phyloP scores from a whole-genome alignment of 768 basidiomycete genomes.

The Fistulinella prunicolor region DNA sequence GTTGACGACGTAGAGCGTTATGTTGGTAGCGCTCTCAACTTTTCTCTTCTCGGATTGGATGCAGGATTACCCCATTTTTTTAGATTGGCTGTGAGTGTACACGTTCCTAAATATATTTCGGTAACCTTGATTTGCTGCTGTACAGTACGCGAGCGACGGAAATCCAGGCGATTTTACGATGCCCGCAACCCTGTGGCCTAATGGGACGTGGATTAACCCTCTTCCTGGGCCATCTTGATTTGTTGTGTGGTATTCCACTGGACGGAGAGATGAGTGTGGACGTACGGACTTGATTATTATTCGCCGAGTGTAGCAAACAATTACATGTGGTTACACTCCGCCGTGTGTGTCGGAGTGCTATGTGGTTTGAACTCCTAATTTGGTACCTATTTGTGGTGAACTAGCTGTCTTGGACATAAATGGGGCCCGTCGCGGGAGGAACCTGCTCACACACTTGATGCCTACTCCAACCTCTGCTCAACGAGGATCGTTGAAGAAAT shows the following conservation, averaged over 20 bases:
- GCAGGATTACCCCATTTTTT: constrained; percentile 70
- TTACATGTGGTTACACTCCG: neutral
- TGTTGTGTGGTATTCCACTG: no score
- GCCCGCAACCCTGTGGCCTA: constrained; percentile 71
- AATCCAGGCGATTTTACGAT: constrained; percentile 74
- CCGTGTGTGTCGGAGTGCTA: neutral
- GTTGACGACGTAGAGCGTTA: constrained; percentile 88
- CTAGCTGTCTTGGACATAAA: constrained; percentile 21
- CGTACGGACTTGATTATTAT: no score
- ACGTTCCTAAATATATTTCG: neutral
- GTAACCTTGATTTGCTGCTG: constrained; percentile 3
- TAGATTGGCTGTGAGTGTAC: constrained; percentile 62
- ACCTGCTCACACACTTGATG: constrained; percentile 18
- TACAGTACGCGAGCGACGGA: constrained; percentile 47
- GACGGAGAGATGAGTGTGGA: no score
- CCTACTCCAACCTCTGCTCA: constrained; percentile 19
- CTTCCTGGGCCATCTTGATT: constrained; percentile 55
- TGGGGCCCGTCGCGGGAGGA: constrained; percentile 9
- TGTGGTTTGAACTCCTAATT: constrained; percentile 6
- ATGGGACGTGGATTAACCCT: constrained; percentile 81
- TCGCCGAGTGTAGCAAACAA: no score
- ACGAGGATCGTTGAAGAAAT: constrained; percentile 19
- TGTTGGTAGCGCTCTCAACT: constrained; percentile 66
- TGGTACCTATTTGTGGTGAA: constrained; percentile 1
- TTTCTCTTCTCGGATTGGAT: constrained; percentile 62